phyloP scores from a whole-genome alignment of 371 early-diverging fungal species.

The Umbelopsis sp. region DNA sequence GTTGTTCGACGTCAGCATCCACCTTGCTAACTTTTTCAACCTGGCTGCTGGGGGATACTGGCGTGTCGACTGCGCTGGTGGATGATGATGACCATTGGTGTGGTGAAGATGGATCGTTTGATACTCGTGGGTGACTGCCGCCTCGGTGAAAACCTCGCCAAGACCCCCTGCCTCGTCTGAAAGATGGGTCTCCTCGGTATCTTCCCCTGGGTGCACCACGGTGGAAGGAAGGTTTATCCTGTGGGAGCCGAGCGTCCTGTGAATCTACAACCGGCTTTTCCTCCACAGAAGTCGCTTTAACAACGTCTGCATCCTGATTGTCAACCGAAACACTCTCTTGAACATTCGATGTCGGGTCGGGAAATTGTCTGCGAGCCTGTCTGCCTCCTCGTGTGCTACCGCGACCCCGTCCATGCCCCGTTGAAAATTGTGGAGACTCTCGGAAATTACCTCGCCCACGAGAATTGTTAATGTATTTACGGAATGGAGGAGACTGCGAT shows the following conservation, averaged over 20 bases:
- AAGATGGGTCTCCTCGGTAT: slow-evolving; percentile 7
- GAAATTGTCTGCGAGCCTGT: background rate
- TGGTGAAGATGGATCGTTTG: background rate
- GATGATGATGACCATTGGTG: background rate
- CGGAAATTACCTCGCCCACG: slow-evolving; percentile 1
- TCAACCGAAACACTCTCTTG: background rate
- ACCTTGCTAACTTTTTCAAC: background rate
- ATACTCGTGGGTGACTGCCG: background rate
- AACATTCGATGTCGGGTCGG: background rate
- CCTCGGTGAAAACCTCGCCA: slow-evolving; percentile 12
- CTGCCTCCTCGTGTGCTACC: background rate
- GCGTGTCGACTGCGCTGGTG: no score
- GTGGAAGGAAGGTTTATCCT: background rate
- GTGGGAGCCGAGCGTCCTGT: background rate
- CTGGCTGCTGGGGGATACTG: background rate
- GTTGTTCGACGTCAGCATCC: background rate
- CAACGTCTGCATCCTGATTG: background rate
- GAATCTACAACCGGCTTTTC: background rate
- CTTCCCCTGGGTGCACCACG: slow-evolving; percentile 9
- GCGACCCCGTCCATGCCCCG: background rate
- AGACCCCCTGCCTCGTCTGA: slow-evolving; percentile 3
- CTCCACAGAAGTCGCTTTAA: background rate
- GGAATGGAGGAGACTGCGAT: background rate
- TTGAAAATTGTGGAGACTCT: background rate
- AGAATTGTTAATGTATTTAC: background rate